Percentiles rank a stretch among this genome's conserved stretches.
These are phyloP conservation scores for Xerophyta viscosa DNA, from an alignment of 106 monocot species.

Conservation along the genomic window DNA sequence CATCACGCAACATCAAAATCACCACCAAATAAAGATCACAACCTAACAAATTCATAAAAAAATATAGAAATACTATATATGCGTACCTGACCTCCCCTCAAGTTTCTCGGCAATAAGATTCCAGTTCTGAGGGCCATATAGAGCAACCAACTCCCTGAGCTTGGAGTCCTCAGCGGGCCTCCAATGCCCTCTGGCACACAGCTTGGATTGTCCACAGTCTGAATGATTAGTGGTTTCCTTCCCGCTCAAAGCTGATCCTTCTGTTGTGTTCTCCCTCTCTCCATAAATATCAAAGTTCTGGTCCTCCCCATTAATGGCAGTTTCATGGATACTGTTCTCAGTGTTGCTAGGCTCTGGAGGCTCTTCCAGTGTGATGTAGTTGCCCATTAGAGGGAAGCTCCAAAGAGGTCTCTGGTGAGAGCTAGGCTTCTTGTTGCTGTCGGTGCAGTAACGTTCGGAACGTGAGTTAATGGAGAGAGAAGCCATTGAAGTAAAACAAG, in stretches of 20 bases:
- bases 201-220: constrained; percentile 51
- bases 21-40: background rate
- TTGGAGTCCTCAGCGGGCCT: constrained; percentile 85
- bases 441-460: background rate
- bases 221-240: too few species aligned
- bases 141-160: constrained; percentile 74
- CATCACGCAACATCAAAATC: background rate
- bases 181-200: constrained; percentile 83
- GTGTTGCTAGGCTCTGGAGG: background rate
- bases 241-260: too few species aligned
- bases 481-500: too few species aligned
- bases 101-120: constrained; percentile 96
- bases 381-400: constrained; percentile 11
- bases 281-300: background rate
- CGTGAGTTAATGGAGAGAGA: constrained; percentile 46
- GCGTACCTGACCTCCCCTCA: constrained; percentile 73
- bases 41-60: background rate
- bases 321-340: too few species aligned
- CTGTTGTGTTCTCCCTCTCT: constrained; percentile 13
- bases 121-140: constrained; percentile 94
- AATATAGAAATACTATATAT: background rate
- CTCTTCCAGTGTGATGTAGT: constrained; percentile 9
- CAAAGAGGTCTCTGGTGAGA: too few species aligned
- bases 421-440: too few species aligned
- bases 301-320: constrained; percentile 6